These are phyloP conservation scores for Picochlorum sp. DNA, from an alignment of 139 green algal genomes.

Conservation along the genomic window DNA sequence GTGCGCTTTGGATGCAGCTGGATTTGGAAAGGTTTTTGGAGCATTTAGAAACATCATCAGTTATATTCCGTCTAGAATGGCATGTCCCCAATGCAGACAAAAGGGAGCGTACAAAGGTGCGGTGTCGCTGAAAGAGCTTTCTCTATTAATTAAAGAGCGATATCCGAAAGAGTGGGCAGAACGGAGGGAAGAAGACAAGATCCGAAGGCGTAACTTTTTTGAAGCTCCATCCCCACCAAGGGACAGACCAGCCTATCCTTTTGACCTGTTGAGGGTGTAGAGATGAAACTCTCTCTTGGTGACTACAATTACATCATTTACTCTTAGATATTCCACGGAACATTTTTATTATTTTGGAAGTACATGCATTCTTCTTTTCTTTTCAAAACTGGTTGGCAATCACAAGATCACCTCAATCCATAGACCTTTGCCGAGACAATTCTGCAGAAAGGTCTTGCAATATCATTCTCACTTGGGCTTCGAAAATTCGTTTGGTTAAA, in stretches of 20 bases:
- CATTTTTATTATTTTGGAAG: too few relatives aligned
- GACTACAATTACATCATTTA: slow-evolving; percentile 5
- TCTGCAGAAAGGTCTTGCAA: slow-evolving; percentile 14
- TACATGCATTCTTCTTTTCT: slow-evolving; percentile 5
- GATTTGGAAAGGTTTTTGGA: slow-evolving; percentile 17
- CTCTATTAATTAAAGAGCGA: slow-evolving; percentile 12
- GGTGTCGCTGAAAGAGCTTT: slow-evolving; percentile 15
- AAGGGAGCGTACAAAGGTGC: slow-evolving; percentile 15
- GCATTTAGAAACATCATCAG: slow-evolving; percentile 21
- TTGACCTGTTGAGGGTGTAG: too few relatives aligned
- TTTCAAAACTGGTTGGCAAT: neutral
- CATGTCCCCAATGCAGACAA: slow-evolving; percentile 34
- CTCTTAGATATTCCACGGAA: too few relatives aligned
- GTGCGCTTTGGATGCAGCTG: slow-evolving; percentile 27
- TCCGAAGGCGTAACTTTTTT: neutral
- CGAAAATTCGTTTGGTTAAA: slow-evolving; percentile 21
- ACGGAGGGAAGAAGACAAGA: slow-evolving; percentile 12
- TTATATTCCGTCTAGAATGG: slow-evolving; percentile 1
- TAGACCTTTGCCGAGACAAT: neutral
- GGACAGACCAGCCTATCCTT: too few relatives aligned
- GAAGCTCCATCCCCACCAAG: neutral
- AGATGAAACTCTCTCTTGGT: neutral
- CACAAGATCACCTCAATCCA: too few relatives aligned
- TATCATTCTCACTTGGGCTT: slow-evolving; percentile 17
- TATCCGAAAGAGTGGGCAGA: slow-evolving; percentile 16